Conservation (phyloP, 1,284 basidiomycete species). For the Malassezia cuniculi region DNA sequence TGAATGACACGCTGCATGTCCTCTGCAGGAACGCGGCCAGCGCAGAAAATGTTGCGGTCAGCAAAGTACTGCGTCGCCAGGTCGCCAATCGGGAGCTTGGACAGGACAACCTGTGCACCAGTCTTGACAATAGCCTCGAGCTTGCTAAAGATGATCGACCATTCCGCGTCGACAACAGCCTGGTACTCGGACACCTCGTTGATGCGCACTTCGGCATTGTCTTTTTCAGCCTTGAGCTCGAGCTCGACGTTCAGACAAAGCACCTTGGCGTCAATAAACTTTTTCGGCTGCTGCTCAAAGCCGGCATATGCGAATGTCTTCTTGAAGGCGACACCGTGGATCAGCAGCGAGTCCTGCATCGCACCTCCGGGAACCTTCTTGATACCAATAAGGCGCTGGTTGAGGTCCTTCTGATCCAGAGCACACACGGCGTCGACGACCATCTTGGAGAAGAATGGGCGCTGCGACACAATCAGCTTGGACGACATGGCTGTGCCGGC, state of each 20-base stretch:
- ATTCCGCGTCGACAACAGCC: conserved; percentile 97
- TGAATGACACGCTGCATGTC: conserved; percentile 90
- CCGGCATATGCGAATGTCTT: conserved; percentile 99
- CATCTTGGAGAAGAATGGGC: conserved; percentile 98
- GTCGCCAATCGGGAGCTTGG: conserved; percentile 96
- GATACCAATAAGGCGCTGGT: conserved; percentile 91
- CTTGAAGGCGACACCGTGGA: conserved; percentile 95
- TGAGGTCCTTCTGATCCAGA: conserved; percentile 80
- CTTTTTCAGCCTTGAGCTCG: conserved; percentile 97
- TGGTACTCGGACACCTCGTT: conserved; percentile 79
- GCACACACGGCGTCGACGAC: conserved; percentile 78
- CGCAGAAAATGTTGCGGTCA: conserved; percentile 97
- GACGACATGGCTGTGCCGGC: conserved; percentile 98
- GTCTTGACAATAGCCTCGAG: conserved; percentile 90
- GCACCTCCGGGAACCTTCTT: conserved; percentile 99
- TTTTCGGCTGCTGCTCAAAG: conserved; percentile 96
- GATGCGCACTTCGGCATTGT: conserved; percentile 95
- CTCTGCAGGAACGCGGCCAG: conserved; percentile 78
- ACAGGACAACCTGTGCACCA: conserved; percentile 91
- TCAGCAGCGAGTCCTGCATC: conserved; percentile 76
- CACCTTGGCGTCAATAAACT: conserved; percentile 75
- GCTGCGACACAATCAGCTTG: conserved; percentile 96
- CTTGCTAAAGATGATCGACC: conserved; percentile 98
- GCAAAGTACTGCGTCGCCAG: conserved; percentile 99
- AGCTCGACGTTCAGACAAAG: conserved; percentile 94